phyloP scores from a whole-genome alignment of 352 stramenopile species.

The Albugo candida region DNA sequence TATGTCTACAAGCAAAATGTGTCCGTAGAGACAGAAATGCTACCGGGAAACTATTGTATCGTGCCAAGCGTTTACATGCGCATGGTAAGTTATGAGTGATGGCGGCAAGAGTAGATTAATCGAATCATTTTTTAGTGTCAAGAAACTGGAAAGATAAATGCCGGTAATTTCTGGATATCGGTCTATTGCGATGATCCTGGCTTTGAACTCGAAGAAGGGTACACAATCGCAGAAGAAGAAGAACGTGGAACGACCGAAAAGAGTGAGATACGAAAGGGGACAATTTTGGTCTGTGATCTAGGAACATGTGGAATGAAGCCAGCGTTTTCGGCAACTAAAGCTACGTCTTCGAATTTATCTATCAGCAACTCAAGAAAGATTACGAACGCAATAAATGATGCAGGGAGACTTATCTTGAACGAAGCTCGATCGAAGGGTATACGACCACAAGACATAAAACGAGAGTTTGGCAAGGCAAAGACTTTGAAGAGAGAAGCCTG shows the following conservation, averaged over 20 bases:
- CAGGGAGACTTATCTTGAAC: slow-evolving; percentile 34
- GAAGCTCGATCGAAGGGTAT: slow-evolving; percentile 45
- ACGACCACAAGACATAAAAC: slow-evolving; percentile 35
- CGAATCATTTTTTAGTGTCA: slow-evolving; percentile 28
- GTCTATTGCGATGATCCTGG: slow-evolving; percentile 50
- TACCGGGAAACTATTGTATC: slow-evolving; percentile 53
- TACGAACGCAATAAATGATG: not conserved
- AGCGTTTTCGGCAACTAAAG: not conserved
- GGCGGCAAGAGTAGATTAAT: not conserved
- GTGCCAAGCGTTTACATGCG: slow-evolving; percentile 78
- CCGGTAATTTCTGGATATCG: slow-evolving; percentile 66
- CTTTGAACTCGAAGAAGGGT: slow-evolving; percentile 48
- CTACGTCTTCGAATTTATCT: not conserved
- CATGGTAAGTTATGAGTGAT: slow-evolving; percentile 20
- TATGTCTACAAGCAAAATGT: slow-evolving; percentile 76
- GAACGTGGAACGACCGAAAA: slow-evolving; percentile 27
- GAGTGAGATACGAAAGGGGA: not conserved
- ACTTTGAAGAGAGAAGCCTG: slow-evolving; percentile 33
- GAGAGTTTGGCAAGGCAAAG: slow-evolving; percentile 36
- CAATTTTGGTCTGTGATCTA: not conserved
- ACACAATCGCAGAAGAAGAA: slow-evolving; percentile 64
- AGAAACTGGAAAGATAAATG: slow-evolving; percentile 46
- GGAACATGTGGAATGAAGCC: not conserved
- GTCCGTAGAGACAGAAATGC: slow-evolving; percentile 16
- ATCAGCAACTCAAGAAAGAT: not conserved